These are phyloP conservation scores for Meripilus lineatus DNA, from an alignment of 1,284 basidiomycete genomes.

Conservation along the genomic window DNA sequence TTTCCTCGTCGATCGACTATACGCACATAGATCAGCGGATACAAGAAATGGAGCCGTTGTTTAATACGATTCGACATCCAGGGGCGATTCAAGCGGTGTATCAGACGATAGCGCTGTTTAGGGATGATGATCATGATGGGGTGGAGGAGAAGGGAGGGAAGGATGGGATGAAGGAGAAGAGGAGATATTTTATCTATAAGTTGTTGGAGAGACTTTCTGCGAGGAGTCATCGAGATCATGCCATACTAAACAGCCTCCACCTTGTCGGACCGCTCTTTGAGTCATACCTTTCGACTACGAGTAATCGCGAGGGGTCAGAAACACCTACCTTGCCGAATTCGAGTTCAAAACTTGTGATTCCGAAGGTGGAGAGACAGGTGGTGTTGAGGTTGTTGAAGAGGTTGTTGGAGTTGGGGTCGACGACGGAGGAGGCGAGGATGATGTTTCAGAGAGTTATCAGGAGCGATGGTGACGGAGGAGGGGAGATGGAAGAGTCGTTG, in stretches of 20 bases:
- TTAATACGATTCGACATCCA: constrained; percentile 48
- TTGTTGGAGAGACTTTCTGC: constrained; percentile 57
- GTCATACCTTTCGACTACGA: constrained; percentile 26
- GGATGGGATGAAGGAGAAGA: constrained; percentile 4
- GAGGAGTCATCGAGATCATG: constrained; percentile 62
- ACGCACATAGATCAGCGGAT: constrained; percentile 28
- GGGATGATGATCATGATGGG: too few relatives aligned
- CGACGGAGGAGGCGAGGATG: constrained; percentile 49
- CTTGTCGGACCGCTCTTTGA: constrained; percentile 51
- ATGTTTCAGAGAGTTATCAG: constrained; percentile 58
- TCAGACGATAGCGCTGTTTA: constrained; percentile 20
- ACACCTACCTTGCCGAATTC: not conserved
- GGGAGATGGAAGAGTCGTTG: constrained; percentile 22
- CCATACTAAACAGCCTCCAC: constrained; percentile 53
- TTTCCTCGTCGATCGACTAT: constrained; percentile 29
- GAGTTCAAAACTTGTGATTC: too few relatives aligned
- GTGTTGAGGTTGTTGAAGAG: constrained; percentile 57
- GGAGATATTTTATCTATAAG: constrained; percentile 51
- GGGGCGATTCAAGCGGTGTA: constrained; percentile 54
- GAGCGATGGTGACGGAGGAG: not conserved
- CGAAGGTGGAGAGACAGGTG: constrained; percentile 45
- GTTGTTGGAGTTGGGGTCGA: constrained; percentile 67
- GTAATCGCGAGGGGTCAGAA: constrained; percentile 13
- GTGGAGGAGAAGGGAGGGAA: not conserved
- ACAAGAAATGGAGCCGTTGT: constrained; percentile 37